These are phyloP conservation scores for Xylariaceae sp. DNA, from an alignment of 2,329 filamentous ascomycete genomes.

Conservation along the genomic window DNA sequence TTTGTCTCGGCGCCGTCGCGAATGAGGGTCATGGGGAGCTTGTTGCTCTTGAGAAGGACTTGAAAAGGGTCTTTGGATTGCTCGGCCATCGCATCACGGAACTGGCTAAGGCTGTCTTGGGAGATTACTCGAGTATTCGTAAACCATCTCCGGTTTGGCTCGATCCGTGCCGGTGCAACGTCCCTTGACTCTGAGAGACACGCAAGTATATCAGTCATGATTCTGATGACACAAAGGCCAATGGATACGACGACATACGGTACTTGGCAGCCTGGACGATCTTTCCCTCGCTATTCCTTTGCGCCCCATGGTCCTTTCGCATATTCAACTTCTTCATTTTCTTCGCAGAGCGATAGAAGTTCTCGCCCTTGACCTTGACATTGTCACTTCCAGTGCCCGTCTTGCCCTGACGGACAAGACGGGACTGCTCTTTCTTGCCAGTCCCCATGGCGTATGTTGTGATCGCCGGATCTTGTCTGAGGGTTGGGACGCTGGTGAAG, in stretches of 20 bases:
- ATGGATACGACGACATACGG: slow-evolving; percentile 32
- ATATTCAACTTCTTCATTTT: slow-evolving; percentile 86
- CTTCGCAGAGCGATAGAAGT: slow-evolving; percentile 91
- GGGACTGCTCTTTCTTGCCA: slow-evolving; percentile 83
- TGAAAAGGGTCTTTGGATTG: slow-evolving; percentile 87
- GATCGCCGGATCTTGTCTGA: neutral
- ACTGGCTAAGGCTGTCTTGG: slow-evolving; percentile 80
- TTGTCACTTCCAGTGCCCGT: slow-evolving; percentile 83
- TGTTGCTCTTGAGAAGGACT: slow-evolving; percentile 94
- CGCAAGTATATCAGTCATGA: neutral
- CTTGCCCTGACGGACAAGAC: slow-evolving; percentile 82
- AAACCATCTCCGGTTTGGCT: slow-evolving; percentile 98
- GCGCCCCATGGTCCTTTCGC: slow-evolving; percentile 80
- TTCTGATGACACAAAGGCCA: neutral
- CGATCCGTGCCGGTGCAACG: slow-evolving; percentile 76
- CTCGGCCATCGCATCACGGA: slow-evolving; percentile 88
- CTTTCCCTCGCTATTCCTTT: slow-evolving; percentile 77
- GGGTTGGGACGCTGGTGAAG: slow-evolving; percentile 8
- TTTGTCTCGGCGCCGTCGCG: slow-evolving; percentile 73
- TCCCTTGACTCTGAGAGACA: slow-evolving; percentile 60
- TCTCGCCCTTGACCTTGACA: slow-evolving; percentile 92
- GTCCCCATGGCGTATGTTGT: slow-evolving; percentile 63
- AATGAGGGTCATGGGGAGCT: slow-evolving; percentile 93
- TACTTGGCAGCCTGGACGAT: slow-evolving; percentile 80
- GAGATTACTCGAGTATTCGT: slow-evolving; percentile 86